Percentiles rank a stretch among this genome's conserved stretches.
Conservation (phyloP, 768 basidiomycete genomes). For the Psilocybe tampanensis region DNA sequence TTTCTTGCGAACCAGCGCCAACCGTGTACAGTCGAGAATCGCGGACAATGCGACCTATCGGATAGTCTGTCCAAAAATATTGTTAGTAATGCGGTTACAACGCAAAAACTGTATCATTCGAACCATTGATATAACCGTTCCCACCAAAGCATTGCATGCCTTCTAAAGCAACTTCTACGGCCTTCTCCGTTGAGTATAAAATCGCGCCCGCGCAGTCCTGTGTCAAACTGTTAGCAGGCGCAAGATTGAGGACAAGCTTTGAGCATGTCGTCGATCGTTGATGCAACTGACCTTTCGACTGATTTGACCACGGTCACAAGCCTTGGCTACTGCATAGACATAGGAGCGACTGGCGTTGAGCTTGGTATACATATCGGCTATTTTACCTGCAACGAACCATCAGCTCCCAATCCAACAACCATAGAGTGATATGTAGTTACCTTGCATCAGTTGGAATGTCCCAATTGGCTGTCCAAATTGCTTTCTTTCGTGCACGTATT, state of each 20-base stretch:
- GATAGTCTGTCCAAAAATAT: slow-evolving; percentile 65
- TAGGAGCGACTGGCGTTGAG: slow-evolving; percentile 87
- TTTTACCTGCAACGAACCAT: slow-evolving; percentile 54
- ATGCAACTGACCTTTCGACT: slow-evolving; percentile 69
- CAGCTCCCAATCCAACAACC: slow-evolving; percentile 1
- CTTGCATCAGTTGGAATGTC: slow-evolving; percentile 96
- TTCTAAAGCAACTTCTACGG: slow-evolving; percentile 88
- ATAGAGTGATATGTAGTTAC: slow-evolving; percentile 38
- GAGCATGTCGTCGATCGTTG: not conserved
- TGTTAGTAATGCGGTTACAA: not conserved
- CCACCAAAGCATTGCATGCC: slow-evolving; percentile 94
- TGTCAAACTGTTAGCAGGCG: not conserved
- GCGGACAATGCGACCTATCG: slow-evolving; percentile 82
- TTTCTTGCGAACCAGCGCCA: slow-evolving; percentile 97
- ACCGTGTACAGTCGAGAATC: slow-evolving; percentile 91
- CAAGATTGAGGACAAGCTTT: not conserved
- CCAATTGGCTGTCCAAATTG: slow-evolving; percentile 90
- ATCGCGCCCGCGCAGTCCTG: slow-evolving; percentile 97
- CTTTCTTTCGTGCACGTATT: slow-evolving; percentile 91
- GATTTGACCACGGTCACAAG: slow-evolving; percentile 79
- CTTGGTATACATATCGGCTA: slow-evolving; percentile 95
- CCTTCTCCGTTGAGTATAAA: slow-evolving; percentile 89
- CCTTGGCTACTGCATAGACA: slow-evolving; percentile 90
- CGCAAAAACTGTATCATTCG: slow-evolving; percentile 4
- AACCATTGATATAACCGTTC: slow-evolving; percentile 95